Evolutionary conservation across 768 basidiomycete genomes (phyloP).

Genomic region (Hortiboletus flavorubellus): DNA sequence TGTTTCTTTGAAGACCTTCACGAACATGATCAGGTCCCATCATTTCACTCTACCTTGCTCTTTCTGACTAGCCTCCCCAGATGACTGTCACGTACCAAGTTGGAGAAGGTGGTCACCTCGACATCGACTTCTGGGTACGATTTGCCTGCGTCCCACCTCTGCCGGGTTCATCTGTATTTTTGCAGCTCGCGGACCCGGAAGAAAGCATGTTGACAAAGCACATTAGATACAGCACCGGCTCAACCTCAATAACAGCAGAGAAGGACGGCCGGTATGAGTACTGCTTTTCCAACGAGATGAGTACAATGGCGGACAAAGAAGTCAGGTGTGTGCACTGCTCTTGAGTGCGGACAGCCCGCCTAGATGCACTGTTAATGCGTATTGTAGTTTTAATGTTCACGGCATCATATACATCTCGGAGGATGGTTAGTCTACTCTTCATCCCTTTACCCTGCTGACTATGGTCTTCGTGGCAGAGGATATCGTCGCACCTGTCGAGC

Average conservation of each 20-base stretch:
- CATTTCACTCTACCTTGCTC: background rate
- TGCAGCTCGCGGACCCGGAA: constrained; percentile 78
- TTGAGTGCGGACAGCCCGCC: background rate
- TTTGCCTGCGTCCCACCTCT: background rate
- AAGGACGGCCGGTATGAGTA: constrained; percentile 88
- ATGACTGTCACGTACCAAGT: constrained; percentile 99
- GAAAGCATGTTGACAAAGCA: constrained; percentile 69
- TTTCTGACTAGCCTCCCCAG: constrained; percentile 37
- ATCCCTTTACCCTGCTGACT: background rate
- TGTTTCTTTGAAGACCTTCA: constrained; percentile 97
- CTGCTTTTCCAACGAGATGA: constrained; percentile 99
- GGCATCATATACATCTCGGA: constrained; percentile 93
- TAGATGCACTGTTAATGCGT: background rate
- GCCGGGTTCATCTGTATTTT: constrained; percentile 6
- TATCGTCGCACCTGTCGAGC: constrained; percentile 91
- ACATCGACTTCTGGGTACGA: constrained; percentile 94
- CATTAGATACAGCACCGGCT: constrained; percentile 84
- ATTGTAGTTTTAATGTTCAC: constrained; percentile 90
- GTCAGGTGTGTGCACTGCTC: constrained; percentile 58
- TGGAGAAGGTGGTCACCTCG: constrained; percentile 92
- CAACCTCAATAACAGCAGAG: constrained; percentile 81
- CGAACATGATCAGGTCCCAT: constrained; percentile 75
- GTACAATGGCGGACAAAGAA: constrained; percentile 90
- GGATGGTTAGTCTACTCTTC: constrained; percentile 54
- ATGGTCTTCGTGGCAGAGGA: constrained; percentile 42